phyloP scores from a whole-genome alignment of 495 filamentous ascomycete genomes.

The Penicillium simplicissimum region DNA sequence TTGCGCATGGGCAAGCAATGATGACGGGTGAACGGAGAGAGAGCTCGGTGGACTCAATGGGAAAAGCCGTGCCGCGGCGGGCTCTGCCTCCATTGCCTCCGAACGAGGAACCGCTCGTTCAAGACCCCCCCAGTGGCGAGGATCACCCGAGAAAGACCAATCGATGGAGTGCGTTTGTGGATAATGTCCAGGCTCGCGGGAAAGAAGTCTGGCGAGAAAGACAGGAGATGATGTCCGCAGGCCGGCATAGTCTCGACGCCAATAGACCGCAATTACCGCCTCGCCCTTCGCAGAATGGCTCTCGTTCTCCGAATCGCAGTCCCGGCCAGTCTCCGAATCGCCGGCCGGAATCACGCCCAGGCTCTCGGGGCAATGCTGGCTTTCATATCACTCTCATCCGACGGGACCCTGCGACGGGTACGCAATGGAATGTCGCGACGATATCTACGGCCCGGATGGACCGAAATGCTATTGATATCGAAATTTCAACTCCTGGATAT shows the following conservation, averaged over 20 bases:
- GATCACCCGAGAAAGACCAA: conserved; percentile 24
- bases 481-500: conserved; percentile 63
- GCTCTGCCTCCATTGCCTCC: conserved; percentile 37
- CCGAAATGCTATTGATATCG: conserved; percentile 53
- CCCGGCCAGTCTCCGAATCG: conserved; percentile 34
- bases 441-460: conserved; percentile 52
- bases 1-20: conserved; percentile 13
- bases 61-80: conserved; percentile 18
- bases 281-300: conserved; percentile 29
- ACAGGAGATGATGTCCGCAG: conserved; percentile 23
- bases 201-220: conserved; percentile 29
- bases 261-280: conserved; percentile 37
- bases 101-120: conserved; percentile 24
- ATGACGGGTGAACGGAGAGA: neutral
- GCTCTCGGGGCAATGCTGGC: conserved; percentile 20
- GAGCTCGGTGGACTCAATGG: neutral
- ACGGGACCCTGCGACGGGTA: conserved; percentile 74
- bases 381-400: conserved; percentile 85
- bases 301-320: conserved; percentile 27
- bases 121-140: conserved; percentile 9
- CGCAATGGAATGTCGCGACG: conserved; percentile 87
- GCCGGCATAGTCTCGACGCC: conserved; percentile 40
- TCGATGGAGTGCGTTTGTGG: conserved; percentile 39
- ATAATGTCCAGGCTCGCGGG: conserved; percentile 24
- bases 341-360: neutral